Percentiles rank a stretch among this genome's conserved stretches.
phyloP scores from a whole-genome alignment of 495 filamentous ascomycete genomes.

The Geopyxis carbonaria region DNA sequence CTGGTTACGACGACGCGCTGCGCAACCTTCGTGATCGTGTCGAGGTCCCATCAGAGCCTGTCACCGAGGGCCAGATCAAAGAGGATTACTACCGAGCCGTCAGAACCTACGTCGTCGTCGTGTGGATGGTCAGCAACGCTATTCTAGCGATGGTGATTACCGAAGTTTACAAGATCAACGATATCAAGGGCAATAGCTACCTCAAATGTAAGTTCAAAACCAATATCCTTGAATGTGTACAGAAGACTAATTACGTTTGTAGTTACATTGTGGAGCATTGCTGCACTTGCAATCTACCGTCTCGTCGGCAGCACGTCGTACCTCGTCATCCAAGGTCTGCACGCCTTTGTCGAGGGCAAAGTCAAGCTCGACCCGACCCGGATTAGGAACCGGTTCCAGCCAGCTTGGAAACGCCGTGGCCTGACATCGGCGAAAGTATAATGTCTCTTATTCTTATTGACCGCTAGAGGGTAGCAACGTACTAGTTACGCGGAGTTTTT shows the following conservation, averaged over 20 bases:
- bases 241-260: background rate
- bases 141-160: conserved; percentile 82
- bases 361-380: conserved; percentile 40
- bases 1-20: conserved; percentile 89
- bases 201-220: conserved; percentile 40
- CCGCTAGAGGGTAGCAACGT: too few species aligned
- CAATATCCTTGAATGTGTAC: background rate
- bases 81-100: conserved; percentile 98
- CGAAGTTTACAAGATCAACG: conserved; percentile 58
- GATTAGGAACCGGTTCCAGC: conserved; percentile 26
- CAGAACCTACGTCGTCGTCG: conserved; percentile 94
- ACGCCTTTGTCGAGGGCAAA: conserved; percentile 70
- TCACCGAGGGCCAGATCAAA: conserved; percentile 67
- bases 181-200: conserved; percentile 71
- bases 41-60: conserved; percentile 46
- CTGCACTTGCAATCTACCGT: conserved; percentile 65
- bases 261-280: conserved; percentile 83
- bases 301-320: conserved; percentile 68
- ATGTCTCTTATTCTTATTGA: too few species aligned
- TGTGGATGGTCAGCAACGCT: conserved; percentile 86
- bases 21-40: conserved; percentile 88
- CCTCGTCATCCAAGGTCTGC: conserved; percentile 61
- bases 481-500: too few species aligned
- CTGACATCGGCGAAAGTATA: too few species aligned
- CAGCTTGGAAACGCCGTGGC: conserved; percentile 24